Evolutionary conservation across 192 early-diverging fungal species (phyloP).

Genomic region (Coemansia sp.): DNA sequence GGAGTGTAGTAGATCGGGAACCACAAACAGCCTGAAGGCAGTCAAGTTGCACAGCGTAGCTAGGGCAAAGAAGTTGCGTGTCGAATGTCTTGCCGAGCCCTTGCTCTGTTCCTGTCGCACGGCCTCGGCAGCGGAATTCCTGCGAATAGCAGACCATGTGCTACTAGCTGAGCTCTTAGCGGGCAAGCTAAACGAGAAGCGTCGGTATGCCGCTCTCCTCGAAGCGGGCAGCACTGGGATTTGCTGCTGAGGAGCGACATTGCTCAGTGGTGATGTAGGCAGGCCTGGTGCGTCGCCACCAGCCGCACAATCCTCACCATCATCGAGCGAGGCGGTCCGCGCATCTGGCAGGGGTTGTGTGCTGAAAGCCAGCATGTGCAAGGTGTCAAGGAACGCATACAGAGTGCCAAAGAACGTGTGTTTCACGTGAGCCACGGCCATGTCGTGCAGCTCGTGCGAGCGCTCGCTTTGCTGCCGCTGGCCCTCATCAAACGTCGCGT

Average conservation of each 20-base stretch:
- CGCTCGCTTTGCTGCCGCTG: slow-evolving; percentile 51
- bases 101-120: slow-evolving; percentile 14
- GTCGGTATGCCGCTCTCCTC: slow-evolving; percentile 29
- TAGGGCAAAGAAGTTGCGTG: slow-evolving; percentile 55
- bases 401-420: slow-evolving; percentile 71
- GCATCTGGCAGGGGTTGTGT: slow-evolving; percentile 6
- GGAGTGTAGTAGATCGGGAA: slow-evolving; percentile 73
- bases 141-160: slow-evolving; percentile 10
- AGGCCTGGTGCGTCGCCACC: background rate
- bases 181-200: slow-evolving; percentile 39
- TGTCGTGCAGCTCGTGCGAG: slow-evolving; percentile 56
- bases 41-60: slow-evolving; percentile 82
- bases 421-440: slow-evolving; percentile 49
- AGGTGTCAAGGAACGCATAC: slow-evolving; percentile 77
- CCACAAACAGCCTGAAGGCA: slow-evolving; percentile 65
- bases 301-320: background rate
- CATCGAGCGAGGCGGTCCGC: background rate
- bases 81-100: slow-evolving; percentile 9
- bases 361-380: slow-evolving; percentile 62
- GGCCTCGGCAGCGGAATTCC: slow-evolving; percentile 23
- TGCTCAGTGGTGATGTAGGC: background rate
- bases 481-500: slow-evolving; percentile 41
- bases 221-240: slow-evolving; percentile 18
- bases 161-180: slow-evolving; percentile 7
- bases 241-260: background rate